A percentile compares a stretch with the other conserved stretches of the same genome.
These are phyloP conservation scores for Daedaleopsis nitida DNA, from an alignment of 768 basidiomycete species.

Conservation along the genomic window DNA sequence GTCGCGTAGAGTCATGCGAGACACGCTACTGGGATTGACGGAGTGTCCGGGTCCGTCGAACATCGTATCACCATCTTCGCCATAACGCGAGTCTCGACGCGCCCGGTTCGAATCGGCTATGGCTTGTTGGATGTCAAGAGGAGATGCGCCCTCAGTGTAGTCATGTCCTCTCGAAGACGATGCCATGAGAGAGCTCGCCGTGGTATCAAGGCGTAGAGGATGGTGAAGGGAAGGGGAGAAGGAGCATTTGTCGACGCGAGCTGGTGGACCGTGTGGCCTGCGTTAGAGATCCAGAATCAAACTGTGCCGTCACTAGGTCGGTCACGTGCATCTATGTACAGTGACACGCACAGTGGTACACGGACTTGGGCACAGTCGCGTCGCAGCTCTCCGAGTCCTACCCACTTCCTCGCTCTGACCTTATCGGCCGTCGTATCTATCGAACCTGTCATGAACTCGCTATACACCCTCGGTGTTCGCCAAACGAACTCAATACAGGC, in stretches of 20 bases:
- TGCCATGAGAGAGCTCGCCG: slow-evolving; percentile 15
- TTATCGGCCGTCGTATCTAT: slow-evolving; percentile 4
- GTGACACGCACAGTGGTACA: no score
- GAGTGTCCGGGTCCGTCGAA: slow-evolving; percentile 72
- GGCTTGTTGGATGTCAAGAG: slow-evolving; percentile 69
- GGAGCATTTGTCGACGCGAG: background rate
- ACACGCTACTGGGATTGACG: slow-evolving; percentile 76
- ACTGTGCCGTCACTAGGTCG: no score
- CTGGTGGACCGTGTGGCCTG: no score
- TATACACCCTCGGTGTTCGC: slow-evolving; percentile 91
- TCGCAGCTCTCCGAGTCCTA: background rate
- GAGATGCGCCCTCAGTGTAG: slow-evolving; percentile 87
- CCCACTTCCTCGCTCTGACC: background rate
- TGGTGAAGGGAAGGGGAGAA: background rate
- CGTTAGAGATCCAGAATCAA: no score
- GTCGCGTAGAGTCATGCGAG: slow-evolving; percentile 72
- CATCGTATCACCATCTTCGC: slow-evolving; percentile 63
- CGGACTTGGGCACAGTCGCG: no score
- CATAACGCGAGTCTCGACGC: slow-evolving; percentile 72
- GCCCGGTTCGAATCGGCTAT: slow-evolving; percentile 50
- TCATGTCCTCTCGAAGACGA: slow-evolving; percentile 40
- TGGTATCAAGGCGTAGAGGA: background rate
- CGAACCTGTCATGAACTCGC: slow-evolving; percentile 76
- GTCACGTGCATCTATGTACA: no score
- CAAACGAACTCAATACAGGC: slow-evolving; percentile 88